Conservation (phyloP, 2,329 filamentous ascomycete species). For the Aureobasidium leucospermi region DNA sequence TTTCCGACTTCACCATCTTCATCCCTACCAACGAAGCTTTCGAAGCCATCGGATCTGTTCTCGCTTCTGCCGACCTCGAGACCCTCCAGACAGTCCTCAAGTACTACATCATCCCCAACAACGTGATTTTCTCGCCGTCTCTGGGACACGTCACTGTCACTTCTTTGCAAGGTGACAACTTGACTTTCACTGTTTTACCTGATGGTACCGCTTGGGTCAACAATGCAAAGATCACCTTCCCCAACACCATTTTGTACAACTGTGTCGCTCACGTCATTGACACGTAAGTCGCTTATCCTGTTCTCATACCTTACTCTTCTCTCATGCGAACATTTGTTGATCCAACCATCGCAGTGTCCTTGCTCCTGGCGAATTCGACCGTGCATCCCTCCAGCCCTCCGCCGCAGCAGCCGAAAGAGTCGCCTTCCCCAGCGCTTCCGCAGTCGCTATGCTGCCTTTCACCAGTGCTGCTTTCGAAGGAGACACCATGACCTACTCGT, state of each 20-base stretch:
- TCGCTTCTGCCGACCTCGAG: slow-evolving; percentile 23
- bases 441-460: neutral
- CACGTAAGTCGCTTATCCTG: slow-evolving; percentile 16
- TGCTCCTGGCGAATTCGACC: slow-evolving; percentile 1
- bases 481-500: neutral
- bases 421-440: neutral
- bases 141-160: slow-evolving; percentile 24
- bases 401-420: neutral
- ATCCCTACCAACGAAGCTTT: slow-evolving; percentile 25
- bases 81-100: slow-evolving; percentile 27
- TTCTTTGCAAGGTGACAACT: slow-evolving; percentile 26
- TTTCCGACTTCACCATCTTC: slow-evolving; percentile 18
- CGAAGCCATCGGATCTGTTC: slow-evolving; percentile 29
- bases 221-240: slow-evolving; percentile 43
- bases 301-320: too few relatives aligned
- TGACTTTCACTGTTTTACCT: slow-evolving; percentile 39
- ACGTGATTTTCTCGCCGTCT: slow-evolving; percentile 25
- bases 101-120: slow-evolving; percentile 29
- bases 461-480: neutral
- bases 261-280: slow-evolving; percentile 51
- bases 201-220: slow-evolving; percentile 42
- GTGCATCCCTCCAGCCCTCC: neutral
- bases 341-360: neutral
- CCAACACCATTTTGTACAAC: slow-evolving; percentile 47
- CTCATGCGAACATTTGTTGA: too few relatives aligned